Evolutionary conservation across 345 rosid genomes (phyloP).

Genomic region (Sonneratia alba): DNA sequence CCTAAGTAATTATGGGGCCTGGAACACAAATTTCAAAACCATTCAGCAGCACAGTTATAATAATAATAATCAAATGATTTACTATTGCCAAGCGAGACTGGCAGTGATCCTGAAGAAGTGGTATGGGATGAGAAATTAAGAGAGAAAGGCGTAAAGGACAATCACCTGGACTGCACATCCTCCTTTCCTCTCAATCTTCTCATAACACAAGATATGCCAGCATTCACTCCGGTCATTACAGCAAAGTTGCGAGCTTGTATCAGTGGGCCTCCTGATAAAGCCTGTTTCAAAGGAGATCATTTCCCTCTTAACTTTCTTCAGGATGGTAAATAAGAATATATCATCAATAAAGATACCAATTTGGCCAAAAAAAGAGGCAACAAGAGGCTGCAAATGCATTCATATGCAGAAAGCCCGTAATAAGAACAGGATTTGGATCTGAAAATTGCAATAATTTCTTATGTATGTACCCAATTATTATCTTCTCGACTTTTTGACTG

Average conservation of each 20-base stretch:
- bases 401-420: background rate
- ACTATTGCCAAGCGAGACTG: background rate
- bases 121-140: background rate
- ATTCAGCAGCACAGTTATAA: background rate
- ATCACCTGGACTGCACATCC: constrained; percentile 82
- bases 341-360: background rate
- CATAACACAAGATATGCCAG: constrained; percentile 79
- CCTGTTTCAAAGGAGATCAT: constrained; percentile 28
- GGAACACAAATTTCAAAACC: background rate
- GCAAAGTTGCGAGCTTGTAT: constrained; percentile 97
- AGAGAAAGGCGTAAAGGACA: background rate
- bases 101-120: background rate
- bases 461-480: background rate
- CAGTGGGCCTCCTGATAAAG: constrained; percentile 78
- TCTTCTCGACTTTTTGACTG: background rate
- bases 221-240: constrained; percentile 84
- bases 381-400: background rate
- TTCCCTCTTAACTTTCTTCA: background rate
- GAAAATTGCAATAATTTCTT: background rate
- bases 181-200: constrained; percentile 89
- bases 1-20: background rate
- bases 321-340: background rate
- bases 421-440: background rate
- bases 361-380: too few relatives aligned
- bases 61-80: background rate